phyloP scores from a whole-genome alignment of 352 stramenopile species.

The Globisporangium sylvaticum region DNA sequence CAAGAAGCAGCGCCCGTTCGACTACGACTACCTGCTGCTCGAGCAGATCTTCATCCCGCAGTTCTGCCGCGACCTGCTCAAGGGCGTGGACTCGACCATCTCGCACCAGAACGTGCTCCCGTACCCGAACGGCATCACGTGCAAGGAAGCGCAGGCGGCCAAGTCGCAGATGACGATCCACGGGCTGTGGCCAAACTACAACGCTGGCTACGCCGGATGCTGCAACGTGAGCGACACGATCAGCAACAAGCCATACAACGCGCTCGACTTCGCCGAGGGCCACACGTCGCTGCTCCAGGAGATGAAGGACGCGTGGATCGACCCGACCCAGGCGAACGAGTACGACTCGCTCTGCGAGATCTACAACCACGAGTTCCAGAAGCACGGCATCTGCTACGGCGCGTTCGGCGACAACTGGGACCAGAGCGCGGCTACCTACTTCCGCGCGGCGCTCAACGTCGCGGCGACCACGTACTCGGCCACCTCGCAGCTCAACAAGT shows the following conservation, averaged over 20 bases:
- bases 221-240: conserved; percentile 61
- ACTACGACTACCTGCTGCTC: conserved; percentile 77
- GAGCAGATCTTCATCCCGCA: conserved; percentile 80
- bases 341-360: conserved; percentile 73
- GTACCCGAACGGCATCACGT: conserved; percentile 55
- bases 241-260: conserved; percentile 58
- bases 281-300: conserved; percentile 42
- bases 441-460: conserved; percentile 50
- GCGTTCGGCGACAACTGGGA: conserved; percentile 55
- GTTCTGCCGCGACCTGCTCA: conserved; percentile 75
- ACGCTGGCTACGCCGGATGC: conserved; percentile 65
- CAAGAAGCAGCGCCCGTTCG: conserved; percentile 61
- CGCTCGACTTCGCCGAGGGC: conserved; percentile 33
- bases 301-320: conserved; percentile 66
- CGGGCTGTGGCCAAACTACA: conserved; percentile 75
- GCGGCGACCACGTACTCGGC: conserved; percentile 30
- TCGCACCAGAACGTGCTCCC: conserved; percentile 76
- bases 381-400: conserved; percentile 82
- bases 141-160: conserved; percentile 27
- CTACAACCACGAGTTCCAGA: conserved; percentile 89
- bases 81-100: conserved; percentile 70
- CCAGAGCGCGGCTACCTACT: conserved; percentile 64
- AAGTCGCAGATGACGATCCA: conserved; percentile 68
- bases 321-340: conserved; percentile 47
- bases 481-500: conserved; percentile 56